A percentile compares a stretch with the other conserved stretches of the same genome.
Conservation (phyloP, 495 filamentous ascomycete genomes). For the Geopyxis carbonaria region DNA sequence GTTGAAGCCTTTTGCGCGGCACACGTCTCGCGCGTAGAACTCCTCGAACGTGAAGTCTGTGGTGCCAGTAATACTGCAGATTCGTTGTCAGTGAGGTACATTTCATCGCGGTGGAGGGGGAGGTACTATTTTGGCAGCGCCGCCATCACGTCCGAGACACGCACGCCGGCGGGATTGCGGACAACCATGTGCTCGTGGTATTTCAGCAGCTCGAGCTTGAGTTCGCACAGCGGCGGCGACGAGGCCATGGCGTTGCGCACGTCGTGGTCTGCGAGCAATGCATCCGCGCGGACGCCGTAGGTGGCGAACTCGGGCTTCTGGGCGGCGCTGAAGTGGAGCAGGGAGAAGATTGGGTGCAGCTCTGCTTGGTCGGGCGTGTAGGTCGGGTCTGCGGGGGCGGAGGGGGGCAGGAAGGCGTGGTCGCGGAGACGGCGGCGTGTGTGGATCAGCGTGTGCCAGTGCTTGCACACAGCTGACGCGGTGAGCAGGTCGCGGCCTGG, state of each 20-base stretch:
- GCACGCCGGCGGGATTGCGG: slow-evolving; percentile 10
- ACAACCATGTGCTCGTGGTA: slow-evolving; percentile 13
- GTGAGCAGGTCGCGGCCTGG: slow-evolving; percentile 5
- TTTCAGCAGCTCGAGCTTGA: slow-evolving; percentile 10
- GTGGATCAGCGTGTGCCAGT: slow-evolving; percentile 12
- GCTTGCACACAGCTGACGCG: slow-evolving; percentile 8
- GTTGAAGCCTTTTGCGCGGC: slow-evolving; percentile 8
- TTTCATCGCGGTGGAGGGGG: slow-evolving; percentile 1
- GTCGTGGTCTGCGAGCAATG: not conserved
- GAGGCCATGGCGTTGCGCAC: slow-evolving; percentile 10
- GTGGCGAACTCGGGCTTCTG: slow-evolving; percentile 1
- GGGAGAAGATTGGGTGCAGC: slow-evolving; percentile 13
- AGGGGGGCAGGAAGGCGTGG: slow-evolving; percentile 6
- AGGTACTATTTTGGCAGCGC: slow-evolving; percentile 12
- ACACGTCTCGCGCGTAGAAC: slow-evolving; percentile 12
- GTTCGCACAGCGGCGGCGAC: slow-evolving; percentile 4
- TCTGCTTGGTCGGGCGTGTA: not conserved
- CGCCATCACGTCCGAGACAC: slow-evolving; percentile 12
- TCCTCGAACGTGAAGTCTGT: slow-evolving; percentile 9
- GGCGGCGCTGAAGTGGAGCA: slow-evolving; percentile 12
- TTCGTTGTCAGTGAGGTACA: not conserved
- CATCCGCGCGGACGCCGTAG: slow-evolving; percentile 6
- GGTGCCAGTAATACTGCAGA: slow-evolving; percentile 6
- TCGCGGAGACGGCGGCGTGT: slow-evolving; percentile 11
- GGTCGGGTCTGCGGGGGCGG: not conserved